A percentile compares a stretch with the other conserved stretches of the same genome.
These are phyloP conservation scores for Cladorrhinum sp. DNA, from an alignment of 2,329 filamentous ascomycete species.

Conservation along the genomic window DNA sequence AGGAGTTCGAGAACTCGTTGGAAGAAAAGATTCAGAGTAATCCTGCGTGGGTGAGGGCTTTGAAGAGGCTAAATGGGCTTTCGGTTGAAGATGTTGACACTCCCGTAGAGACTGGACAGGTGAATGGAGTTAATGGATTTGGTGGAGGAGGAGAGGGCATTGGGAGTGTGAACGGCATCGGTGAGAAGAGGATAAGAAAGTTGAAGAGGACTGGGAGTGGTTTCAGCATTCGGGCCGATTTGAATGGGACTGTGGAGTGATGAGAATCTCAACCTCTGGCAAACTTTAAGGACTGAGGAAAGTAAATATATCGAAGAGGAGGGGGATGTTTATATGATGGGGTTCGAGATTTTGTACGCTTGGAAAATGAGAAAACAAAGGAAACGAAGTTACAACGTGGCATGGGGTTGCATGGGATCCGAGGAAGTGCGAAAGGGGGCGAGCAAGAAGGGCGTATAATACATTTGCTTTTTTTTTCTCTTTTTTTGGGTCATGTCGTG, in stretches of 20 bases:
- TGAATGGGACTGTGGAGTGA: background rate
- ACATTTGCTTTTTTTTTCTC: background rate
- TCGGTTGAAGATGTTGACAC: background rate
- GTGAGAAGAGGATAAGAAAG: background rate
- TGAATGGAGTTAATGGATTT: background rate
- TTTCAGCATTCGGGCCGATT: background rate
- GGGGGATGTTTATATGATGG: background rate
- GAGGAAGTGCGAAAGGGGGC: background rate
- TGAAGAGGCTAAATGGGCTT: slow-evolving; percentile 29
- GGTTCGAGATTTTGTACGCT: background rate
- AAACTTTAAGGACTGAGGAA: too few species aligned
- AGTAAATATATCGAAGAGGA: background rate
- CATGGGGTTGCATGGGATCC: too few species aligned
- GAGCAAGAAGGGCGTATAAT: background rate
- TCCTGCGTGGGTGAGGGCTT: slow-evolving; percentile 43
- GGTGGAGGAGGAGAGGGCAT: background rate
- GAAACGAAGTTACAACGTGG: too few species aligned
- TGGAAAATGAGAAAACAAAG: background rate
- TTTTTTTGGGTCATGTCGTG: too few species aligned
- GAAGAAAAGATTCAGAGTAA: slow-evolving; percentile 45
- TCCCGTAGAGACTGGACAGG: background rate
- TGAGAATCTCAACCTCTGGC: too few species aligned
- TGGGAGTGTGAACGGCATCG: background rate
- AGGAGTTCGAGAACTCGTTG: slow-evolving; percentile 33
- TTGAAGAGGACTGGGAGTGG: slow-evolving; percentile 7